phyloP scores from a whole-genome alignment of 73 alveolate species.

The Symbiodinium pilosum region DNA sequence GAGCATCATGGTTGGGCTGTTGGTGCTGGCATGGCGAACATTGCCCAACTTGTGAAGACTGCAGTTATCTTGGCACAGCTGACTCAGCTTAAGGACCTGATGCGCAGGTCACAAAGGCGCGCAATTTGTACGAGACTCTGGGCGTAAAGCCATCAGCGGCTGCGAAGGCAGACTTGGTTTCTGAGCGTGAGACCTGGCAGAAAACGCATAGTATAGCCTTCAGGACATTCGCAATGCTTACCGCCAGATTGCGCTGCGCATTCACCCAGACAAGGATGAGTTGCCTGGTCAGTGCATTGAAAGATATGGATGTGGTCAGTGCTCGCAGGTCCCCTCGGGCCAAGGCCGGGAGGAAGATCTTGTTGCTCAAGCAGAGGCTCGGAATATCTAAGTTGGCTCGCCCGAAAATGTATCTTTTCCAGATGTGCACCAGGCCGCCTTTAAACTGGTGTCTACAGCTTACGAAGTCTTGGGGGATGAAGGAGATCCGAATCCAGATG shows the following conservation, averaged over 20 bases:
- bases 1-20: no score
- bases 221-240: constrained; percentile 78
- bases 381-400: no score
- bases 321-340: constrained; percentile 38
- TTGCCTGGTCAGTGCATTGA: no score
- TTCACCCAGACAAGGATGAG: constrained; percentile 94
- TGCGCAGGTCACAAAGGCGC: constrained; percentile 48
- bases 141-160: constrained; percentile 82
- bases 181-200: background rate
- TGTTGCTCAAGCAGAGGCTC: constrained; percentile 32
- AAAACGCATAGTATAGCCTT: background rate
- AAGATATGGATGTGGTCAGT: no score
- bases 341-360: constrained; percentile 20
- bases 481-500: no score
- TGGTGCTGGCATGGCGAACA: no score
- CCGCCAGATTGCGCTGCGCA: constrained; percentile 83
- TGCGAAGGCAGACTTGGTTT: constrained; percentile 17
- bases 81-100: no score
- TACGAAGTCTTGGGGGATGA: constrained; percentile 91
- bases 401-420: background rate
- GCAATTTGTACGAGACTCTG: constrained; percentile 70
- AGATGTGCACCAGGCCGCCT: constrained; percentile 37
- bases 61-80: no score
- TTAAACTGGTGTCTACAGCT: constrained; percentile 59
- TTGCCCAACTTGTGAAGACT: no score